phyloP scores from a whole-genome alignment of 1,284 basidiomycete species.

The Tylopilus orsonianus region DNA sequence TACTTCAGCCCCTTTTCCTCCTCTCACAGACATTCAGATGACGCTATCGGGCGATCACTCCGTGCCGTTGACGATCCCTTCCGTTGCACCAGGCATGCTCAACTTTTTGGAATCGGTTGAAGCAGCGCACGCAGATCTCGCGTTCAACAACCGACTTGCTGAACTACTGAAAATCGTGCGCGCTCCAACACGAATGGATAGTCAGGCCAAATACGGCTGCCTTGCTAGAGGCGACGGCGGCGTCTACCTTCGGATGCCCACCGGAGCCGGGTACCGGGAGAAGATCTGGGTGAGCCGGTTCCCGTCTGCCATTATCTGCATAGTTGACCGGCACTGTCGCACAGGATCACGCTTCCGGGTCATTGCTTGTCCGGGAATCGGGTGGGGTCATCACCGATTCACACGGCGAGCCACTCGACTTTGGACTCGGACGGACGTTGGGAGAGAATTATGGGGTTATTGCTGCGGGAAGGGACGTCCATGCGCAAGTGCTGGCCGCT shows the following conservation, averaged over 20 bases:
- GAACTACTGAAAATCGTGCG: conserved; percentile 67
- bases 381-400: conserved; percentile 88
- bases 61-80: conserved; percentile 49
- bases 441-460: conserved; percentile 88
- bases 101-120: conserved; percentile 93
- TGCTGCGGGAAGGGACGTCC: conserved; percentile 69
- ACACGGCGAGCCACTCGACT: conserved; percentile 77
- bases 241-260: conserved; percentile 90
- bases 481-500: conserved; percentile 70
- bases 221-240: conserved; percentile 88
- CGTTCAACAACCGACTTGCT: conserved; percentile 80
- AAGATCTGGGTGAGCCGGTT: conserved; percentile 78
- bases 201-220: conserved; percentile 94
- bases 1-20: background rate
- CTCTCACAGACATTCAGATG: conserved; percentile 31
- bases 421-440: conserved; percentile 85
- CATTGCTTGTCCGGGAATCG: conserved; percentile 84
- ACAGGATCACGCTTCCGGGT: conserved; percentile 90
- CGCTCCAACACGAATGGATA: conserved; percentile 88
- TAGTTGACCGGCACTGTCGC: background rate
- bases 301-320: background rate
- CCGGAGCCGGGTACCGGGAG: conserved; percentile 77
- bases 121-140: conserved; percentile 87
- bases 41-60: conserved; percentile 44
- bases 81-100: conserved; percentile 46